Percentiles rank a stretch among this genome's conserved stretches.
Evolutionary conservation across 2,329 filamentous ascomycete species (phyloP).

Genomic region (Lasiodiplodia hormozganensis): DNA sequence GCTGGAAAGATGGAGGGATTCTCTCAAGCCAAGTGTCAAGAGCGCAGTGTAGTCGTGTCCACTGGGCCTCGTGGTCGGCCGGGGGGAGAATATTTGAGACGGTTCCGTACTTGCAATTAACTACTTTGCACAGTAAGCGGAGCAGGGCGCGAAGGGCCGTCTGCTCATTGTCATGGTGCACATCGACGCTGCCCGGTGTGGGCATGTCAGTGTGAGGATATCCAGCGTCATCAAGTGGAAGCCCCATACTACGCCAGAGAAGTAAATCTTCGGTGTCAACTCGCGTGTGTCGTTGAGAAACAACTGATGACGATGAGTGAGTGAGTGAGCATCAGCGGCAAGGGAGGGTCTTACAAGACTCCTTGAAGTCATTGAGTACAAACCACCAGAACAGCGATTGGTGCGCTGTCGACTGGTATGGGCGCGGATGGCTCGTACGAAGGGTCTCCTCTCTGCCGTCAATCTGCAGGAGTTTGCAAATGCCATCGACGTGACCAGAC

Average conservation of each 20-base stretch:
- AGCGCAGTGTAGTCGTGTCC: too few relatives aligned
- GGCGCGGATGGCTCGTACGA: background rate
- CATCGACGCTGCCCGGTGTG: too few relatives aligned
- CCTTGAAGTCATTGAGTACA: background rate
- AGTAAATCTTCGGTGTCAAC: background rate
- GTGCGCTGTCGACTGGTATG: background rate
- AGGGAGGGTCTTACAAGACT: background rate
- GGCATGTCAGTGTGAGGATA: background rate
- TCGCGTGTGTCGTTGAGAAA: background rate
- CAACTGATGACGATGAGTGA: background rate
- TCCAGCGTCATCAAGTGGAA: background rate
- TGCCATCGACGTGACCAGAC: background rate
- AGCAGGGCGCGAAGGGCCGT: background rate
- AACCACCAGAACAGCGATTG: background rate
- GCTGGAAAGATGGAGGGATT: background rate
- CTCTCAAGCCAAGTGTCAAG: background rate
- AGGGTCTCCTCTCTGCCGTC: background rate
- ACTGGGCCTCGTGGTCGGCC: background rate
- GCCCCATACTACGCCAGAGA: background rate
- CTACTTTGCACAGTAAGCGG: background rate
- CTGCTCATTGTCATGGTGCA: background rate
- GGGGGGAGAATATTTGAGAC: background rate
- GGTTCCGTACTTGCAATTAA: background rate
- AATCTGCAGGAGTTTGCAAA: background rate
- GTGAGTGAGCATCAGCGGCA: background rate